Conservation (phyloP, 768 basidiomycete species). For the Termitomyces sp. region DNA sequence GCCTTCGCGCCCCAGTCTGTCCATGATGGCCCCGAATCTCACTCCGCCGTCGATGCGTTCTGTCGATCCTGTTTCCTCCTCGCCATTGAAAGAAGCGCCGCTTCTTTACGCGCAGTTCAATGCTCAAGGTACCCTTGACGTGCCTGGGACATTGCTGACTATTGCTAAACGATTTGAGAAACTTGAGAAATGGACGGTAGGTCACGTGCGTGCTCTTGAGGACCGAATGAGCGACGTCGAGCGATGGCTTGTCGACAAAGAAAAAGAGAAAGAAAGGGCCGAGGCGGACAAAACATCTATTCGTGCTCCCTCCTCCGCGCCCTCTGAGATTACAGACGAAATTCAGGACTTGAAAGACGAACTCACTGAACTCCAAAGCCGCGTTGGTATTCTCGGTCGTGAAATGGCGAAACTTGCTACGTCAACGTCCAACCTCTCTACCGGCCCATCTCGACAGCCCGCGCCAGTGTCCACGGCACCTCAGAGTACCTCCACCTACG, state of each 20-base stretch:
- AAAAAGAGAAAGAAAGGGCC: conserved; percentile 52
- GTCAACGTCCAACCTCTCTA: conserved; percentile 43
- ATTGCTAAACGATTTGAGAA: conserved; percentile 84
- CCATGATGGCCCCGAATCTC: conserved; percentile 49
- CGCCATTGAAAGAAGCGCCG: conserved; percentile 54
- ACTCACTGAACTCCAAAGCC: conserved; percentile 66
- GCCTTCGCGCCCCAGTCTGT: conserved; percentile 45
- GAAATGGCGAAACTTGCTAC: conserved; percentile 75
- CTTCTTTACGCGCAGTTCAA: conserved; percentile 79
- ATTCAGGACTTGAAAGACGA: conserved; percentile 61
- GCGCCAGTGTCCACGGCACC: conserved; percentile 41
- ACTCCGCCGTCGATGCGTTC: conserved; percentile 62
- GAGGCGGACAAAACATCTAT: conserved; percentile 11
- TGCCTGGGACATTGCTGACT: conserved; percentile 66
- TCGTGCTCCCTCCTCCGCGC: conserved; percentile 13
- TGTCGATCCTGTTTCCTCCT: conserved; percentile 33
- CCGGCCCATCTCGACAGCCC: conserved; percentile 43
- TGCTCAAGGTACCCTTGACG: conserved; percentile 64
- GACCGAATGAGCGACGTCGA: conserved; percentile 93
- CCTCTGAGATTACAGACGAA: conserved; percentile 29
- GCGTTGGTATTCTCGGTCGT: conserved; percentile 68
- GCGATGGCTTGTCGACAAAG: conserved; percentile 82
- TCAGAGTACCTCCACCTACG: conserved; percentile 43
- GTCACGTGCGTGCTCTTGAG: conserved; percentile 84
- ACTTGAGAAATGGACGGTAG: conserved; percentile 85